Conservation (phyloP, 768 basidiomycete species). For the Leucocoprinus birnbaumii region DNA sequence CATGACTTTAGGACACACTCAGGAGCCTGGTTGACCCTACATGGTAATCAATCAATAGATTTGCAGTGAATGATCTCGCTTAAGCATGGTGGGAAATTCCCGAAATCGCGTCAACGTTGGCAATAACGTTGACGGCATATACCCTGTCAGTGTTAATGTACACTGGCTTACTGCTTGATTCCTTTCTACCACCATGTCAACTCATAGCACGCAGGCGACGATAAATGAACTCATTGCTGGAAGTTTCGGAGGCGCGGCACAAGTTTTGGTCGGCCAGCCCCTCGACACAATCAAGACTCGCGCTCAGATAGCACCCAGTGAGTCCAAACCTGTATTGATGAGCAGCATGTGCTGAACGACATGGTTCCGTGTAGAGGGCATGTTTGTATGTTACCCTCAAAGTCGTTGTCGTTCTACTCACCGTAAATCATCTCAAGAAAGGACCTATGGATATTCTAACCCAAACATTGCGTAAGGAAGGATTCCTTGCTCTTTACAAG, state of each 20-base stretch:
- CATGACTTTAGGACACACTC: too few species aligned
- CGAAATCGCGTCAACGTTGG: slow-evolving; percentile 22
- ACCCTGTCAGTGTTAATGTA: slow-evolving; percentile 3
- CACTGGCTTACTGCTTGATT: background rate
- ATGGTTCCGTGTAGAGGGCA: slow-evolving; percentile 51
- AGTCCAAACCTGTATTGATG: slow-evolving; percentile 19
- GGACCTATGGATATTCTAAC: slow-evolving; percentile 89
- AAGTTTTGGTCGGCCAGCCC: slow-evolving; percentile 93
- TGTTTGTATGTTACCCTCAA: slow-evolving; percentile 64
- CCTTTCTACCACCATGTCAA: slow-evolving; percentile 13
- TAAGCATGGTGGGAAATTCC: background rate
- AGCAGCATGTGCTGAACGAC: background rate
- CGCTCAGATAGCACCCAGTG: slow-evolving; percentile 84
- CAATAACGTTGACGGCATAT: slow-evolving; percentile 12
- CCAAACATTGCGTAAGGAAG: slow-evolving; percentile 85
- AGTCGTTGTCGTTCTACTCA: background rate
- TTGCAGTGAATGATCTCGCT: too few species aligned
- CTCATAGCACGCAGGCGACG: slow-evolving; percentile 42
- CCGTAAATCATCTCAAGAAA: slow-evolving; percentile 47
- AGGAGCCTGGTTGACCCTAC: too few species aligned
- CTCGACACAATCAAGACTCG: slow-evolving; percentile 88
- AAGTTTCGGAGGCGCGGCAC: slow-evolving; percentile 89
- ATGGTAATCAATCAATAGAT: too few species aligned
- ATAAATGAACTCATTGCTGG: slow-evolving; percentile 85
- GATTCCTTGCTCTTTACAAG: slow-evolving; percentile 92